phyloP scores from a whole-genome alignment of 108 stramenopile genomes.

The Cyclotella atomus region DNA sequence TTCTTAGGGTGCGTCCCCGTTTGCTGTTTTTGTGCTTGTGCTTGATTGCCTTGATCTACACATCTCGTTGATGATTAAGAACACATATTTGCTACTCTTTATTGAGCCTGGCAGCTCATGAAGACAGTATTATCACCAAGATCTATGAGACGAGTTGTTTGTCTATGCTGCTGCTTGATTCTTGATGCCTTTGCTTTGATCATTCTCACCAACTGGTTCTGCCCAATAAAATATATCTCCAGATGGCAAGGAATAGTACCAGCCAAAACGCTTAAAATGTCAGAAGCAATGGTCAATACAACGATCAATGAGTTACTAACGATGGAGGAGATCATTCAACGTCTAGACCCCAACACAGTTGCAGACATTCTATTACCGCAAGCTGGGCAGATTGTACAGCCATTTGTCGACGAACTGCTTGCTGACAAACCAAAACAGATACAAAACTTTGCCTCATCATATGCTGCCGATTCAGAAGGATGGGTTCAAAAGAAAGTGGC shows the following conservation, averaged over 20 bases:
- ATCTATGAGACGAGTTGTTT: too few species aligned
- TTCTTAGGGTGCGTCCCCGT: too few species aligned
- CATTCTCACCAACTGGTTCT: too few species aligned
- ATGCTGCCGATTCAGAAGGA: slow-evolving; percentile 32
- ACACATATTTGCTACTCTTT: too few species aligned
- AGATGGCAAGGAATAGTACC: slow-evolving; percentile 60
- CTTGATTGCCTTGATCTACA: too few species aligned
- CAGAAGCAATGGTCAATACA: slow-evolving; percentile 58
- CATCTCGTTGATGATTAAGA: too few species aligned
- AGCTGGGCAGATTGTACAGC: slow-evolving; percentile 47
- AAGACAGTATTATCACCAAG: too few species aligned
- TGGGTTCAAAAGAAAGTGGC: slow-evolving; percentile 48
- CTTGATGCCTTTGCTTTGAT: too few species aligned
- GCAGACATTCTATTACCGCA: slow-evolving; percentile 48
- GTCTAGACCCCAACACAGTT: slow-evolving; percentile 52
- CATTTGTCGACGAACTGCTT: slow-evolving; percentile 53
- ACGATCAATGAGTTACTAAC: slow-evolving; percentile 53
- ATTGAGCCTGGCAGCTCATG: too few species aligned
- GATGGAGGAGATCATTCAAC: slow-evolving; percentile 57
- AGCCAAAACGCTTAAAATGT: slow-evolving; percentile 62
- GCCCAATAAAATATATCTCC: too few species aligned
- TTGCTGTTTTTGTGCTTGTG: too few species aligned
- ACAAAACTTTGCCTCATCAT: slow-evolving; percentile 40
- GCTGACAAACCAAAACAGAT: slow-evolving; percentile 50
- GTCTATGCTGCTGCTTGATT: too few species aligned